Conservation (phyloP, 805 yeast species). For the Lipomyces japonicus region DNA sequence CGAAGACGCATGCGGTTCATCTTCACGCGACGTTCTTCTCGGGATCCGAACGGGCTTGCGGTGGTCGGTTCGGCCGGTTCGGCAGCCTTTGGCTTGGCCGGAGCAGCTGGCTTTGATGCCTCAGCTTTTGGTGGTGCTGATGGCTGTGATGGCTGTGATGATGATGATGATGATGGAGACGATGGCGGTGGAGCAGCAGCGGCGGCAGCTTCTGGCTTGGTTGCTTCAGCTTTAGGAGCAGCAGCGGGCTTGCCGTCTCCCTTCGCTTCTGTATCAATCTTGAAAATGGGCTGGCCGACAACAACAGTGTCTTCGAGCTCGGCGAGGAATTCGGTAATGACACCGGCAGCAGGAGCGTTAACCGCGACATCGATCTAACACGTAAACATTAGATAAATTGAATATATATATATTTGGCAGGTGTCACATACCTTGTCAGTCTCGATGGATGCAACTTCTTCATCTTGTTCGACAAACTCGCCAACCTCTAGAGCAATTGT, state of each 20-base stretch:
- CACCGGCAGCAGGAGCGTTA: conserved; percentile 89
- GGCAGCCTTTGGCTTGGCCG: conserved; percentile 33
- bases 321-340: conserved; percentile 76
- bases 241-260: conserved; percentile 36
- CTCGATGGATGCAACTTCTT: conserved; percentile 92
- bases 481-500: conserved; percentile 63
- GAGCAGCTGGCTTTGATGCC: conserved; percentile 36
- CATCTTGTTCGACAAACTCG: conserved; percentile 81
- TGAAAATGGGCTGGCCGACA: conserved; percentile 89
- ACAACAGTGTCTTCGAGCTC: conserved; percentile 87
- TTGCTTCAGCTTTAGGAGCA: conserved; percentile 32
- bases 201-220: conserved; percentile 35
- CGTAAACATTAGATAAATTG: background rate
- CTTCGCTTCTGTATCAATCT: conserved; percentile 64
- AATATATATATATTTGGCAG: background rate
- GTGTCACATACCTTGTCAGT: conserved; percentile 64
- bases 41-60: conserved; percentile 54
- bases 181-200: conserved; percentile 25
- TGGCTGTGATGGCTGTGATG: too few relatives aligned
- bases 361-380: conserved; percentile 83
- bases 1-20: conserved; percentile 99
- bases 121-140: conserved; percentile 2
- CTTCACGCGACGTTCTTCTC: conserved; percentile 87
- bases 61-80: conserved; percentile 33
- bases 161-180: too few relatives aligned